These are phyloP conservation scores for Polytrichum formosum DNA, from an alignment of 225 moss, liverwort and hornwort species.

Conservation along the genomic window DNA sequence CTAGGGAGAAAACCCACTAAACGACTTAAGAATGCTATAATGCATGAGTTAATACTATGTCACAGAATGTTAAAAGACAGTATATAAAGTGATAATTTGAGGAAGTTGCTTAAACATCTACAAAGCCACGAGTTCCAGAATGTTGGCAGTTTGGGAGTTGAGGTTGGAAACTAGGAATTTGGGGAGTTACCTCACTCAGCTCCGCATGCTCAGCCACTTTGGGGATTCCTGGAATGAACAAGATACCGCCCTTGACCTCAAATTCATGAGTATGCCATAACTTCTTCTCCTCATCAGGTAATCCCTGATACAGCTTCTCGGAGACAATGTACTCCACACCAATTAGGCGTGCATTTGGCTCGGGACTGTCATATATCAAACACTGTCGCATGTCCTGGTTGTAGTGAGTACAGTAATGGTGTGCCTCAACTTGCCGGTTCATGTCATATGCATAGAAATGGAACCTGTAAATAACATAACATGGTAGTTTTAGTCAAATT, in stretches of 20 bases:
- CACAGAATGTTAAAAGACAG: too few relatives aligned
- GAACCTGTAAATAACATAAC: slow-evolving; percentile 31
- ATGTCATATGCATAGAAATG: slow-evolving; percentile 83
- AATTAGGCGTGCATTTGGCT: slow-evolving; percentile 55
- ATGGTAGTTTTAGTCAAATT: too few relatives aligned
- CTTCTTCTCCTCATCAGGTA: slow-evolving; percentile 80
- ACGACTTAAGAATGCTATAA: too few relatives aligned
- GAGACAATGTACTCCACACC: slow-evolving; percentile 88
- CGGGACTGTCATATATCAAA: slow-evolving; percentile 53
- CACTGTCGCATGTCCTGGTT: slow-evolving; percentile 85
- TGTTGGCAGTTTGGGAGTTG: too few relatives aligned
- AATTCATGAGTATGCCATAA: slow-evolving; percentile 70
- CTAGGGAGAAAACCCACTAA: too few relatives aligned
- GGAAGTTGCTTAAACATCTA: too few relatives aligned
- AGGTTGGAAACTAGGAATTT: not conserved
- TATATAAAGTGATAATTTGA: too few relatives aligned
- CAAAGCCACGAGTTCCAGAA: too few relatives aligned
- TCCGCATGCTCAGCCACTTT: slow-evolving; percentile 46
- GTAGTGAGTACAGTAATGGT: slow-evolving; percentile 71
- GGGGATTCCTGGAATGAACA: slow-evolving; percentile 60
- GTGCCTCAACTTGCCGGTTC: slow-evolving; percentile 75
- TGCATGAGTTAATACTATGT: too few relatives aligned
- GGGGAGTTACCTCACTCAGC: slow-evolving; percentile 44
- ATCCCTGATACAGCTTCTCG: slow-evolving; percentile 56
- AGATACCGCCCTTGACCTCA: slow-evolving; percentile 79